These are phyloP conservation scores for Leishmania guyanensis DNA, from an alignment of 208 protist genomes.

Conservation along the genomic window DNA sequence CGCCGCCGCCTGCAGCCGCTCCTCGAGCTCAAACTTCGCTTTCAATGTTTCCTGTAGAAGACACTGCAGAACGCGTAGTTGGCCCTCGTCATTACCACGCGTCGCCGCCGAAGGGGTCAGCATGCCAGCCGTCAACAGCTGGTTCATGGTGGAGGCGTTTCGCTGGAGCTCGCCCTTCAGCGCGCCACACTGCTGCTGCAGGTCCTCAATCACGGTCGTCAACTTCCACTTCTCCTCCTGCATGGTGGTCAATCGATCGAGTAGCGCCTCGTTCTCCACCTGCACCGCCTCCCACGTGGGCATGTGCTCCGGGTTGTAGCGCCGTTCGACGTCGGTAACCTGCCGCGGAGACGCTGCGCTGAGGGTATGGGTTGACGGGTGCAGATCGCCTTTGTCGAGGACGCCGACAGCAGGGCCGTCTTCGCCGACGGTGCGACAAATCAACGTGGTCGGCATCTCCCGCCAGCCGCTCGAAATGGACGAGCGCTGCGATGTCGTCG, in stretches of 20 bases:
- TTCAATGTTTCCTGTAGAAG: slow-evolving; percentile 66
- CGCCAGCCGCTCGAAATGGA: slow-evolving; percentile 8
- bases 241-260: slow-evolving; percentile 44
- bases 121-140: slow-evolving; percentile 28
- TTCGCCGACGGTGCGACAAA: slow-evolving; percentile 7
- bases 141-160: slow-evolving; percentile 42
- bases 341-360: slow-evolving; percentile 2
- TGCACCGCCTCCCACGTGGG: slow-evolving; percentile 53
- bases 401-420: not conserved
- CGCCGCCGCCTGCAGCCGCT: slow-evolving; percentile 36
- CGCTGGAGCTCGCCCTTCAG: slow-evolving; percentile 38
- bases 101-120: slow-evolving; percentile 24
- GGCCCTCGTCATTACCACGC: slow-evolving; percentile 32
- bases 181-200: slow-evolving; percentile 36
- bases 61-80: slow-evolving; percentile 55
- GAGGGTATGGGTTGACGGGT: slow-evolving; percentile 2
- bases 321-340: slow-evolving; percentile 39
- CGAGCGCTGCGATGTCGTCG: slow-evolving; percentile 5
- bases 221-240: slow-evolving; percentile 68
- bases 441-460: slow-evolving; percentile 15
- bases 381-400: not conserved
- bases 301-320: slow-evolving; percentile 55
- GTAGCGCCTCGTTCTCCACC: slow-evolving; percentile 64
- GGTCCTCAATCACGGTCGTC: slow-evolving; percentile 45
- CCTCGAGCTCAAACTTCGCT: slow-evolving; percentile 62